Evolutionary conservation across 768 basidiomycete genomes (phyloP).

Genomic region (Calocybe indica): DNA sequence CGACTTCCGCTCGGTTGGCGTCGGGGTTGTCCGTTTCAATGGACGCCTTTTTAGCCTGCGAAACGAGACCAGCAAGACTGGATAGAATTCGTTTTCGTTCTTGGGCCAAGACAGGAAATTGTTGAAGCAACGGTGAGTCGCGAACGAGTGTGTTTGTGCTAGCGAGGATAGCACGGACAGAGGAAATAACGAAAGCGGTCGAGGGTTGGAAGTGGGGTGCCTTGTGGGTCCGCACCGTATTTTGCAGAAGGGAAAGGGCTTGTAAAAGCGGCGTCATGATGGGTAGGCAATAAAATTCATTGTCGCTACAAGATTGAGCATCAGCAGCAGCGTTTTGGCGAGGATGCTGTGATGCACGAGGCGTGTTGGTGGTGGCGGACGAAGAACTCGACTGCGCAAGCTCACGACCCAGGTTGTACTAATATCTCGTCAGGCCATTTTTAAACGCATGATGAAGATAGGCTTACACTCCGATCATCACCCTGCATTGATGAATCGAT

Average conservation of each 20-base stretch:
- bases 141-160: slow-evolving; percentile 80
- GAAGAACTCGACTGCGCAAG: slow-evolving; percentile 36
- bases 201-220: slow-evolving; percentile 87
- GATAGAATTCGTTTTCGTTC: slow-evolving; percentile 81
- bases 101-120: slow-evolving; percentile 58
- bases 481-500: slow-evolving; percentile 53
- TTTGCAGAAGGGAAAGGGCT: slow-evolving; percentile 80
- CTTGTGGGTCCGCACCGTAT: slow-evolving; percentile 73
- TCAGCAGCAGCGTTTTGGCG: slow-evolving; percentile 17
- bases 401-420: slow-evolving; percentile 35
- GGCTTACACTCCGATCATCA: slow-evolving; percentile 41
- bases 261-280: slow-evolving; percentile 83
- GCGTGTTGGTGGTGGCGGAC: no score
- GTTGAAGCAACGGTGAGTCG: slow-evolving; percentile 68
- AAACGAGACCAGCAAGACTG: slow-evolving; percentile 75
- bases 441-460: slow-evolving; percentile 6
- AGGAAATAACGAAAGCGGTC: slow-evolving; percentile 91
- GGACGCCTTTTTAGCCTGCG: slow-evolving; percentile 67
- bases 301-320: slow-evolving; percentile 23
- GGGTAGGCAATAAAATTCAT: slow-evolving; percentile 64
- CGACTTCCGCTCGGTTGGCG: slow-evolving; percentile 49
- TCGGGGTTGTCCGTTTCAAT: slow-evolving; percentile 42
- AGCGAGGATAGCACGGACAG: slow-evolving; percentile 81
- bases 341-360: no score
- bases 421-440: slow-evolving; percentile 9